Conservation (phyloP, 345 rosid species). For the Populus deltoides region DNA sequence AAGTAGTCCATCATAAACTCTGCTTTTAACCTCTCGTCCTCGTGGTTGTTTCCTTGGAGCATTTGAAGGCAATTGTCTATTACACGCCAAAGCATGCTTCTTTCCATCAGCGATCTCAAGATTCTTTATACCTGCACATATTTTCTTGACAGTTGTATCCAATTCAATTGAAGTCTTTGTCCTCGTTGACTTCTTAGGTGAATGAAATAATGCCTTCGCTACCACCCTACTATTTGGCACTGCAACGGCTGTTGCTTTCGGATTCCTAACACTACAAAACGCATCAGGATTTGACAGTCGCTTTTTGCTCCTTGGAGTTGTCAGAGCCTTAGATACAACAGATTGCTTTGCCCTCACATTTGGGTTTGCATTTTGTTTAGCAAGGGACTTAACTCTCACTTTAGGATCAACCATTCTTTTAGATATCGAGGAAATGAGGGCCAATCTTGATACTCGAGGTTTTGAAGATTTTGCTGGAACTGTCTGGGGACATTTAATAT, state of each 20-base stretch:
- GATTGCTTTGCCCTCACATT: constrained; percentile 38
- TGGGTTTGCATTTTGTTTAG: constrained; percentile 43
- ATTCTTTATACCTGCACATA: constrained; percentile 65
- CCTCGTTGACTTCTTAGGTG: constrained; percentile 70
- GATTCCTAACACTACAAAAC: constrained; percentile 64
- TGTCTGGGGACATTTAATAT: constrained; percentile 63
- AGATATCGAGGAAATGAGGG: constrained; percentile 71
- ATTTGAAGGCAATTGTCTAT: constrained; percentile 29
- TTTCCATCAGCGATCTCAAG: constrained; percentile 52
- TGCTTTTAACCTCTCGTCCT: constrained; percentile 81
- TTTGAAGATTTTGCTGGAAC: constrained; percentile 81
- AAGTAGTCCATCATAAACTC: constrained; percentile 67
- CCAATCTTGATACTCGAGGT: constrained; percentile 58
- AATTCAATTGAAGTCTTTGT: constrained; percentile 53
- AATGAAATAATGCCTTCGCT: constrained; percentile 71
- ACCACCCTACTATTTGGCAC: constrained; percentile 41
- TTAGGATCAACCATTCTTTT: constrained; percentile 46
- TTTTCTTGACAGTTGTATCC: constrained; percentile 40
- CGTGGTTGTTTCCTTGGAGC: constrained; percentile 43
- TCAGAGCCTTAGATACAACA: constrained; percentile 46
- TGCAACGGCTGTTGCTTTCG: constrained; percentile 33
- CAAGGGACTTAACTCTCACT: constrained; percentile 29
- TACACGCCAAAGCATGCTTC: constrained; percentile 32
- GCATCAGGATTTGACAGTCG: constrained; percentile 44
- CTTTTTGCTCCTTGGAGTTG: constrained; percentile 52